Evolutionary conservation across 192 early-diverging fungal genomes (phyloP), one percentile per base, ranked within the genome.

Genomic region (Backusella mclennaniae): DNA sequence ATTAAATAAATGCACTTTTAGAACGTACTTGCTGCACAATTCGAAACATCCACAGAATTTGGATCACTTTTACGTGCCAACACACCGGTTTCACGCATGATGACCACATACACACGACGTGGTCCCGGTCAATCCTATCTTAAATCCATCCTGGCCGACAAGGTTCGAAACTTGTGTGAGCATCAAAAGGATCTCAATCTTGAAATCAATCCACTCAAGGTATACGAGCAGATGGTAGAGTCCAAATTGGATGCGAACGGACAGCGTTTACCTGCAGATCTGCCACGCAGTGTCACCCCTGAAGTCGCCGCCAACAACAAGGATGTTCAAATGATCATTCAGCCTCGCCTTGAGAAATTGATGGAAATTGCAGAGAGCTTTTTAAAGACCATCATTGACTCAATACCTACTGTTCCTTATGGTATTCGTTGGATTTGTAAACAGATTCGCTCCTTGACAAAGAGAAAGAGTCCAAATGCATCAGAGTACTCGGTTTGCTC

Each of bases 341-440:
- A 84, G 36, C 95, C 97, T 33, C 88, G 96, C 8, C 76, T 96
- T 14, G 85, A 84, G 36, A 95, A 93, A 83, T 82, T 98, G 36
- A 94, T 92, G 84, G 94, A 96, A 23, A 95, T 98, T 46, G 91
- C 95, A 23, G 90, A 93, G 72, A 86, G 87, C 19, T 97, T 99
- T 78, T 83, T 99, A 53, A 87, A 90, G 68, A 97, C 93, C 8
- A 96, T 99, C 67, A 90, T 98, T 26, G 85, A 86, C 21, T 92
- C 93, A 23, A 85, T 92, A 9, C 92, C 96, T 69, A 88, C 93
- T 73, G 94, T 95, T 17, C 97, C 97, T 1, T 98, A 96, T 77
- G 97, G 96, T 35, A 98, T 99, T 82, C 90, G 96, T 14, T 99
- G 96, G 96, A 96, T 99, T 67, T 99, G 97, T 83, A 99, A 99